Percentiles rank a stretch among this genome's conserved stretches.
These are phyloP conservation scores for Pseudocercospora eumusae DNA, from an alignment of 2,329 filamentous ascomycete genomes.

Conservation along the genomic window DNA sequence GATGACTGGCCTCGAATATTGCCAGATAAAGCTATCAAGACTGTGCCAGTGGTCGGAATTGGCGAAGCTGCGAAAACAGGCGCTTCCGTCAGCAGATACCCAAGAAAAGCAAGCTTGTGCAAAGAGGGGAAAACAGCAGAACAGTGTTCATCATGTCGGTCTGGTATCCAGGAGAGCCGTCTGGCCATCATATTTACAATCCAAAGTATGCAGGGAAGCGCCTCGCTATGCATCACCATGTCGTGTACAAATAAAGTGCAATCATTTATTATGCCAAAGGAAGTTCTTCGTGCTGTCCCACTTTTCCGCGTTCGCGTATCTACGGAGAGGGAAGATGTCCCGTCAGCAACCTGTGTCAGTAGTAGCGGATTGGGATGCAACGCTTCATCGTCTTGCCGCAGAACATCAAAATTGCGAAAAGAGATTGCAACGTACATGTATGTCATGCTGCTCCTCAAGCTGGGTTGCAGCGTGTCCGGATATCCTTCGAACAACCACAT, in stretches of 20 bases:
- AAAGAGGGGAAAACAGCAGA: background rate
- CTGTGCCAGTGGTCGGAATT: slow-evolving; percentile 33
- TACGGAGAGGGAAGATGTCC: slow-evolving; percentile 39
- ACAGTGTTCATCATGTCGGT: slow-evolving; percentile 1
- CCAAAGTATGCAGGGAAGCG: slow-evolving; percentile 4
- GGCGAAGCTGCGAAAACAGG: slow-evolving; percentile 30
- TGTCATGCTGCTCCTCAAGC: slow-evolving; percentile 90
- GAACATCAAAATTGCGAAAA: slow-evolving; percentile 17
- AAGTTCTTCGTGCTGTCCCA: slow-evolving; percentile 88
- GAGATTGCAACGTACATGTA: slow-evolving; percentile 73
- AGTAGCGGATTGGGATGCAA: slow-evolving; percentile 22
- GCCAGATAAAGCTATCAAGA: slow-evolving; percentile 31
- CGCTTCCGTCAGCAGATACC: slow-evolving; percentile 19
- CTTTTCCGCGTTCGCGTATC: slow-evolving; percentile 76
- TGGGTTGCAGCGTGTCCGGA: slow-evolving; percentile 86
- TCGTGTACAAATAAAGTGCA: slow-evolving; percentile 8
- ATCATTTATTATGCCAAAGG: slow-evolving; percentile 72
- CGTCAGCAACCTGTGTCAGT: slow-evolving; percentile 38
- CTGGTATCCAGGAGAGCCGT: slow-evolving; percentile 5
- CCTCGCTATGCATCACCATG: slow-evolving; percentile 19
- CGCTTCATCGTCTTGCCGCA: background rate
- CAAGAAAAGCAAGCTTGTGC: background rate
- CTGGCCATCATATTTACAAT: slow-evolving; percentile 4
- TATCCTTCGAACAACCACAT: slow-evolving; percentile 96
- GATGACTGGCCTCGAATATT: slow-evolving; percentile 26